phyloP scores from a whole-genome alignment of 371 early-diverging fungal species.

The Ordospora pajunii region DNA sequence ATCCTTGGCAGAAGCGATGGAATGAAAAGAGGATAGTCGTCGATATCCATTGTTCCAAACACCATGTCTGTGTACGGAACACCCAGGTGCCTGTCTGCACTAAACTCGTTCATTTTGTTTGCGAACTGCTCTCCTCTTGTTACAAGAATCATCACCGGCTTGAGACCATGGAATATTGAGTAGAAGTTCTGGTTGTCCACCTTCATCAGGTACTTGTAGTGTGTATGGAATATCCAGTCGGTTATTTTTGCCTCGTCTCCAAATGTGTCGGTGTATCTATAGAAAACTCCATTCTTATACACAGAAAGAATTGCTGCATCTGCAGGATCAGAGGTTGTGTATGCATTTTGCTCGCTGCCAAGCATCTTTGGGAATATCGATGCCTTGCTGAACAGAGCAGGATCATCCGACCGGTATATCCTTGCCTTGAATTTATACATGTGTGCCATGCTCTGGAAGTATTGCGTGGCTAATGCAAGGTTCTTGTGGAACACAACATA shows the following conservation, averaged over 20 bases:
- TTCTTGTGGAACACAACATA: constrained; percentile 61
- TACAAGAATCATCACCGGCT: constrained; percentile 59
- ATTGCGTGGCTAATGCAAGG: constrained; percentile 51
- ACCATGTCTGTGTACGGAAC: constrained; percentile 56
- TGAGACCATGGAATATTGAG: constrained; percentile 62
- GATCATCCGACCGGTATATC: constrained; percentile 59
- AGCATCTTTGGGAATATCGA: constrained; percentile 41
- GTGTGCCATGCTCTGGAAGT: constrained; percentile 59
- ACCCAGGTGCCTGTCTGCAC: constrained; percentile 54
- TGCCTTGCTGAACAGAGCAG: constrained; percentile 46
- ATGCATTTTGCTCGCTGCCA: background rate
- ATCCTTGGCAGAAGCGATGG: constrained; percentile 51
- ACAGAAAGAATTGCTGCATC: constrained; percentile 55
- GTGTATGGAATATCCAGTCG: constrained; percentile 62
- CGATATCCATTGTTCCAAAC: constrained; percentile 57
- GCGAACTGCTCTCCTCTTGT: constrained; percentile 51
- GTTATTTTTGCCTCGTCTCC: constrained; percentile 51
- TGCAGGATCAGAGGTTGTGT: background rate
- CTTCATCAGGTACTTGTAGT: constrained; percentile 61
- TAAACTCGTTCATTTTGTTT: constrained; percentile 53
- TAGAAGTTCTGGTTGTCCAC: constrained; percentile 61
- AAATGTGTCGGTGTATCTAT: constrained; percentile 48
- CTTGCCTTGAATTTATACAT: constrained; percentile 60
- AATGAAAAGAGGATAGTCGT: constrained; percentile 58
- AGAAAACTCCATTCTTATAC: constrained; percentile 60